phyloP scores from a whole-genome alignment of 257 asterid genomes.

The Ehretia macrophylla region DNA sequence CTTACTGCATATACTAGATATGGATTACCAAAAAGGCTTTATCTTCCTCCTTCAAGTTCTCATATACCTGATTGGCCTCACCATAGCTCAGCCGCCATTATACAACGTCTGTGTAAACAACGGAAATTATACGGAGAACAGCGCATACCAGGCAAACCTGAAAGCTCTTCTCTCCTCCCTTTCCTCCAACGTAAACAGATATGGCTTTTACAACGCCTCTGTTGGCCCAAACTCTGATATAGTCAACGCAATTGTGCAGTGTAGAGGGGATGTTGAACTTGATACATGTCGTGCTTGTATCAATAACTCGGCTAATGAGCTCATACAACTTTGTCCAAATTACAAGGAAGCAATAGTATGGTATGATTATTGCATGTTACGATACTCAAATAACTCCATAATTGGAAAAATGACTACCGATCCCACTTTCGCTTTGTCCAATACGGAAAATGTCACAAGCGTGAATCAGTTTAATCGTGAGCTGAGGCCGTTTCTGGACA shows the following conservation, averaged over 20 bases:
- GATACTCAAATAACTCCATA: constrained; percentile 5
- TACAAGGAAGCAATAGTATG: constrained; percentile 16
- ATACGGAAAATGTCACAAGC: no score
- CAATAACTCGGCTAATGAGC: background rate
- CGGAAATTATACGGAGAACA: constrained; percentile 20
- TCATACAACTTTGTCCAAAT: constrained; percentile 16
- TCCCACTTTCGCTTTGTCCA: background rate
- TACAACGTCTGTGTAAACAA: background rate
- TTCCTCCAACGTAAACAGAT: constrained; percentile 9
- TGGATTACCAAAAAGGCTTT: background rate
- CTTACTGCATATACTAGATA: no score
- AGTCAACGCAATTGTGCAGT: constrained; percentile 20
- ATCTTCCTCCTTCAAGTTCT: background rate
- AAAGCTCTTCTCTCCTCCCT: constrained; percentile 28
- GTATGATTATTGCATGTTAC: constrained; percentile 14
- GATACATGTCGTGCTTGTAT: constrained; percentile 25
- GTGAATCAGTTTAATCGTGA: no score
- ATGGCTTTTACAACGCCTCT: constrained; percentile 26
- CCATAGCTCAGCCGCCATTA: background rate
- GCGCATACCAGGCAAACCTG: constrained; percentile 26
- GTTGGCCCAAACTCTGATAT: constrained; percentile 8
- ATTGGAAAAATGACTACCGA: background rate
- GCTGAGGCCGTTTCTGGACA: no score
- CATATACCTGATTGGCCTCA: background rate
- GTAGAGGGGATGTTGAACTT: constrained; percentile 26